A percentile compares a stretch with the other conserved stretches of the same genome.
Conservation (phyloP, 768 basidiomycete species). For the Rhizopogon rudus region DNA sequence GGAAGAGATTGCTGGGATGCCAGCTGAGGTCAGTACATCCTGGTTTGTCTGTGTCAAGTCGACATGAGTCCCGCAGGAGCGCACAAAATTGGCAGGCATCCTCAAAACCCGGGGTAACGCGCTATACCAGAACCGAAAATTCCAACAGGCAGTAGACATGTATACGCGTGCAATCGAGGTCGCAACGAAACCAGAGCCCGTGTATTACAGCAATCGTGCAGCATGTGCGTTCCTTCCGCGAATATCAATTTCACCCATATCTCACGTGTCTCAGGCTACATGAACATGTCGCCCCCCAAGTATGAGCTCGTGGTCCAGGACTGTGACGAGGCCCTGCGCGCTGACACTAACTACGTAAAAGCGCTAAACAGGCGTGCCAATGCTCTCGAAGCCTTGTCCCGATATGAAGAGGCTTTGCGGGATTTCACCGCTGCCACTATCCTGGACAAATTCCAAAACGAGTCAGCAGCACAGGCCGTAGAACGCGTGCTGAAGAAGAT, state of each 20-base stretch:
- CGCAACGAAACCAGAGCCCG: conserved; percentile 77
- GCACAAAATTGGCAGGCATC: conserved; percentile 51
- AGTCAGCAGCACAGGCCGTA: conserved; percentile 69
- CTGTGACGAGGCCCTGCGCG: conserved; percentile 81
- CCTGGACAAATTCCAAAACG: conserved; percentile 87
- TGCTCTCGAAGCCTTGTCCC: conserved; percentile 74
- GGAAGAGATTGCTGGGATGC: conserved; percentile 53
- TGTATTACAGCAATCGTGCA: conserved; percentile 96
- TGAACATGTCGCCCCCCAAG: conserved; percentile 85
- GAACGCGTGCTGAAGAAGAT: conserved; percentile 91
- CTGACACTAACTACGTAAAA: conserved; percentile 85
- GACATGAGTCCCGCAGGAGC: conserved; percentile 45
- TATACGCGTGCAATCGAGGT: conserved; percentile 76
- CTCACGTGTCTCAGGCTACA: conserved; percentile 49
- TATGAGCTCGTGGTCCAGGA: conserved; percentile 80
- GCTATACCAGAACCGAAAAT: conserved; percentile 62
- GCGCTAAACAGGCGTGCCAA: conserved; percentile 86
- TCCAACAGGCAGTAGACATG: conserved; percentile 50
- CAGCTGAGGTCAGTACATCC: conserved; percentile 45
- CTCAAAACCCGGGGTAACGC: conserved; percentile 71
- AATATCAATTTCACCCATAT: not conserved
- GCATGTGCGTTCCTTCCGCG: conserved; percentile 60
- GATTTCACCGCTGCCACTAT: conserved; percentile 98
- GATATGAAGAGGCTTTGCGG: conserved; percentile 72
- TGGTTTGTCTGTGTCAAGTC: not conserved